Percentiles rank a stretch among this genome's conserved stretches.
These are phyloP conservation scores for Phanerochaete sordida DNA, from an alignment of 768 basidiomycete species.

Conservation along the genomic window DNA sequence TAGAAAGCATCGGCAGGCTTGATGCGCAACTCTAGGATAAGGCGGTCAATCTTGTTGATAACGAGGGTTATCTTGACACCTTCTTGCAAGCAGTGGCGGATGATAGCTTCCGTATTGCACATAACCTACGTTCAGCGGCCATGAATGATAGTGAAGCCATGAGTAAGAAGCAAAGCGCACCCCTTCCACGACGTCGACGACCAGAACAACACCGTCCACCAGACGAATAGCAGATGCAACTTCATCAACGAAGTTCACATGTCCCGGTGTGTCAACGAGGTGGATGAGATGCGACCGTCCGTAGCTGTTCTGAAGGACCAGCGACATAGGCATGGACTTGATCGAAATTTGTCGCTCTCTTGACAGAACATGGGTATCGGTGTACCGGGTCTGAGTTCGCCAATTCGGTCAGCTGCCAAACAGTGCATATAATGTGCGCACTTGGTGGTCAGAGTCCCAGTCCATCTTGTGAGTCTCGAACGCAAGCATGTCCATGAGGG, in stretches of 20 bases:
- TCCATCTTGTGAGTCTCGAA: constrained; percentile 94
- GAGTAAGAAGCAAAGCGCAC: constrained; percentile 44
- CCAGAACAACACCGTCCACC: constrained; percentile 86
- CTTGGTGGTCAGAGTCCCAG: constrained; percentile 90
- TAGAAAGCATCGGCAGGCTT: constrained; percentile 97
- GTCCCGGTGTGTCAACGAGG: constrained; percentile 95
- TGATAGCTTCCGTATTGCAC: constrained; percentile 86
- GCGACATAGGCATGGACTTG: constrained; percentile 95
- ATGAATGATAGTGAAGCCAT: constrained; percentile 5
- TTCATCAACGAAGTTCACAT: constrained; percentile 99
- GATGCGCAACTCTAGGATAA: constrained; percentile 94
- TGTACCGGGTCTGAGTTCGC: constrained; percentile 74
- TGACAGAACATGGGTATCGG: constrained; percentile 90
- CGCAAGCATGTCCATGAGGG: constrained; percentile 94
- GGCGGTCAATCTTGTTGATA: constrained; percentile 96
- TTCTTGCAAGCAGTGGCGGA: constrained; percentile 89
- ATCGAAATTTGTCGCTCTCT: constrained; percentile 89
- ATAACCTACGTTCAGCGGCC: constrained; percentile 49
- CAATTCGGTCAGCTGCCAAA: neutral
- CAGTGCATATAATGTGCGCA: constrained; percentile 26
- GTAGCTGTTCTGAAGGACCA: constrained; percentile 76
- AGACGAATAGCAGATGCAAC: constrained; percentile 85
- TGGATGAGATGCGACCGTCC: constrained; percentile 95
- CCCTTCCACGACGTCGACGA: constrained; percentile 98
- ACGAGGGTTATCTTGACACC: constrained; percentile 86